These are phyloP conservation scores for Neoscytalidium dimidiatum DNA, from an alignment of 2,329 filamentous ascomycete genomes.

Conservation along the genomic window DNA sequence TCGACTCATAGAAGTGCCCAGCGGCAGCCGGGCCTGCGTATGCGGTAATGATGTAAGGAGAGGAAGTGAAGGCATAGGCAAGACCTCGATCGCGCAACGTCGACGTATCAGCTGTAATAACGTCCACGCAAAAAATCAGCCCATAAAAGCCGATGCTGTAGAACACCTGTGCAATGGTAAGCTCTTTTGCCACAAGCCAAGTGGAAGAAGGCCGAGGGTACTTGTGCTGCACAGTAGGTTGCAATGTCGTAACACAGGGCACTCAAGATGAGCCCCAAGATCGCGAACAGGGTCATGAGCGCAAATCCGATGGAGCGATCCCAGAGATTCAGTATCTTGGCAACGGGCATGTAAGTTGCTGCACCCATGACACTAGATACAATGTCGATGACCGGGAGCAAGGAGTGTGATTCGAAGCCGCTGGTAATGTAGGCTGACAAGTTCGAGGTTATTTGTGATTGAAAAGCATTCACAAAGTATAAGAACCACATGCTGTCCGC, in stretches of 20 bases:
- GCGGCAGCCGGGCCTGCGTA: slow-evolving; percentile 64
- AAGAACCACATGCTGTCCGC: slow-evolving; percentile 29
- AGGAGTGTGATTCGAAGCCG: slow-evolving; percentile 30
- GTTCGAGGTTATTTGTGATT: slow-evolving; percentile 41
- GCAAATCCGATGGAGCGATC: slow-evolving; percentile 65
- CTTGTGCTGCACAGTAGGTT: slow-evolving; percentile 61
- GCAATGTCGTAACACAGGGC: slow-evolving; percentile 62
- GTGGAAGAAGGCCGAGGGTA: neutral
- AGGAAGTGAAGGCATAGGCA: slow-evolving; percentile 62
- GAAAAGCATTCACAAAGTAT: slow-evolving; percentile 47
- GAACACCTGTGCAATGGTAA: slow-evolving; percentile 43
- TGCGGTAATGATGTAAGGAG: slow-evolving; percentile 67
- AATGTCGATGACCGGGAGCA: slow-evolving; percentile 30
- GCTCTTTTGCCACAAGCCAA: neutral
- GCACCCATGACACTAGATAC: slow-evolving; percentile 44
- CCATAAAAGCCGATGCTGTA: slow-evolving; percentile 56
- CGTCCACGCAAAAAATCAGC: slow-evolving; percentile 62
- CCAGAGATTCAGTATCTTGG: slow-evolving; percentile 69
- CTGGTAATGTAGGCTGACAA: slow-evolving; percentile 35
- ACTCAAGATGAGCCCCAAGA: slow-evolving; percentile 57
- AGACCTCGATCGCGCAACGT: slow-evolving; percentile 65
- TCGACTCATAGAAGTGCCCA: slow-evolving; percentile 55
- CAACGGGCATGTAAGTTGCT: slow-evolving; percentile 64
- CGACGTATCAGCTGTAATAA: slow-evolving; percentile 70
- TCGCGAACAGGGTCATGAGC: slow-evolving; percentile 54